Conservation (phyloP, 805 yeast species). For the Candida stauntonica region DNA sequence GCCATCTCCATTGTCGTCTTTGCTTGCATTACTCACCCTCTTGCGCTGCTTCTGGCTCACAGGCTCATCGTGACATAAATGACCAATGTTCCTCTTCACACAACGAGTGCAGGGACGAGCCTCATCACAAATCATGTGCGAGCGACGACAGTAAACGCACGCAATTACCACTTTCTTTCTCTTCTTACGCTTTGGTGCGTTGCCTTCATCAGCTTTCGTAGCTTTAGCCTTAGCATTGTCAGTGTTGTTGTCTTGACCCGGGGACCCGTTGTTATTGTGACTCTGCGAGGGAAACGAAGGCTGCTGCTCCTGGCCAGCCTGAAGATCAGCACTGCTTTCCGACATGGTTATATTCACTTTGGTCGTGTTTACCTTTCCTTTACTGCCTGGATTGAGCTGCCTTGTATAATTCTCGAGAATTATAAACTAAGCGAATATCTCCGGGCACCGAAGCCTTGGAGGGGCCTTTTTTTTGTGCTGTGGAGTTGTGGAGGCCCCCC, state of each 20-base stretch:
- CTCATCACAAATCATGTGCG: conserved; percentile 92
- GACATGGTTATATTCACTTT: too few relatives aligned
- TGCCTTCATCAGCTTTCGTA: conserved; percentile 1
- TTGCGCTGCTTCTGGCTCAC: conserved; percentile 23
- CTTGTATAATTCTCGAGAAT: too few relatives aligned
- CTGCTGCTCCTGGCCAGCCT: neutral
- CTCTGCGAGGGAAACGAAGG: neutral
- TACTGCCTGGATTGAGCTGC: too few relatives aligned
- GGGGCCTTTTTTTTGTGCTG: too few relatives aligned
- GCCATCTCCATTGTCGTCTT: conserved; percentile 3
- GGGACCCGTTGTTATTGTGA: conserved; percentile 1
- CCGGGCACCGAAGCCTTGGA: too few relatives aligned
- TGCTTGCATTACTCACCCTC: conserved; percentile 14
- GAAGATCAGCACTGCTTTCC: neutral
- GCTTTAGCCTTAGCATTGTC: conserved; percentile 7
- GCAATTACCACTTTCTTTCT: conserved; percentile 48
- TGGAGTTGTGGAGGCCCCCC: too few relatives aligned
- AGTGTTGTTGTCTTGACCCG: neutral
- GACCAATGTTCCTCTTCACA: conserved; percentile 81
- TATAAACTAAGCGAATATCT: too few relatives aligned
- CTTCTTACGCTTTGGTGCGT: conserved; percentile 37
- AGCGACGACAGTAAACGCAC: conserved; percentile 86
- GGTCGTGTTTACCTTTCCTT: too few relatives aligned
- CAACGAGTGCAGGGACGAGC: conserved; percentile 78
- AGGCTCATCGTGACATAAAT: conserved; percentile 51